These are phyloP conservation scores for Clarireedia sp. DNA, from an alignment of 2,329 filamentous ascomycete species.

Conservation along the genomic window DNA sequence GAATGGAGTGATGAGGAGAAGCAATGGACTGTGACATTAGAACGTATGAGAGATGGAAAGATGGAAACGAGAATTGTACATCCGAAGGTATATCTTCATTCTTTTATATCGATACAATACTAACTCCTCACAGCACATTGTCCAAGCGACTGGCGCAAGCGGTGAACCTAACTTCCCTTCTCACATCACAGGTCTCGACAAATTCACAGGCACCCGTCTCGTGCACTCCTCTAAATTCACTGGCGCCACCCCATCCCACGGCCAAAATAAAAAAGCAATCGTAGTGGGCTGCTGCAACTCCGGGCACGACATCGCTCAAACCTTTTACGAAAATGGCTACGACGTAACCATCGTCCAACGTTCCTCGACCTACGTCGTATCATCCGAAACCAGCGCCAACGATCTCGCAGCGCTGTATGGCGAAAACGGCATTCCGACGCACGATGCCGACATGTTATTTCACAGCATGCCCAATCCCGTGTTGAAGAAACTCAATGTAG, in stretches of 20 bases:
- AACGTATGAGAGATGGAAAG: constrained; percentile 29
- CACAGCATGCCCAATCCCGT: constrained; percentile 52
- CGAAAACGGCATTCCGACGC: constrained; percentile 45
- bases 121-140: constrained; percentile 21
- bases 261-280: constrained; percentile 50
- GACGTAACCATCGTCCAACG: constrained; percentile 63
- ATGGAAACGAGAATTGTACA: constrained; percentile 8
- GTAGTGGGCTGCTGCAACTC: constrained; percentile 64
- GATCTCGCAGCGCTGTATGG: constrained; percentile 35
- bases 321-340: constrained; percentile 58
- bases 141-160: constrained; percentile 30
- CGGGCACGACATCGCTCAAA: constrained; percentile 60
- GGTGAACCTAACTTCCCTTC: constrained; percentile 49
- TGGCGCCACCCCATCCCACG: constrained; percentile 38
- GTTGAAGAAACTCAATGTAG: constrained; percentile 50
- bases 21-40: constrained; percentile 48
- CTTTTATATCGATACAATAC: neutral
- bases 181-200: constrained; percentile 38
- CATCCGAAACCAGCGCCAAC: constrained; percentile 38
- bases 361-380: constrained; percentile 55
- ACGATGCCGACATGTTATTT: constrained; percentile 57
- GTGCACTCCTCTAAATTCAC: constrained; percentile 56
- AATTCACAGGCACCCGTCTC: constrained; percentile 48
- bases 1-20: constrained; percentile 38
- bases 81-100: constrained; percentile 11